Percentiles rank a stretch among this genome's conserved stretches.
These are phyloP conservation scores for Danielia reshetovae DNA, from an alignment of 805 yeast species.

Conservation along the genomic window DNA sequence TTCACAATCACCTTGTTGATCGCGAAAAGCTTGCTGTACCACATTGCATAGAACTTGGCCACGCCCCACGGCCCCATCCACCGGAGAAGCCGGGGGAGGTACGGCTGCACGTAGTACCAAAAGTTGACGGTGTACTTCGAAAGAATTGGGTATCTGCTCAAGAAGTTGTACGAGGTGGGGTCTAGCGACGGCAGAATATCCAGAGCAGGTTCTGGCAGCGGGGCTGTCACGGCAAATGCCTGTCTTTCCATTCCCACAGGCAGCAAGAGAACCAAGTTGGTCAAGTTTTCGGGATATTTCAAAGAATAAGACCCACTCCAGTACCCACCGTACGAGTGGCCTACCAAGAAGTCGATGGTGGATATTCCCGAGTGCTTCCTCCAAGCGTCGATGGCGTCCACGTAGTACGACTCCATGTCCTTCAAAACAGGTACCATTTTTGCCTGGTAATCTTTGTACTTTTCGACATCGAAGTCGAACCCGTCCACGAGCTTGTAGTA, in stretches of 20 bases:
- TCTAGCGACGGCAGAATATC: slow-evolving; percentile 34
- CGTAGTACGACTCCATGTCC: slow-evolving; percentile 53
- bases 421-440: slow-evolving; percentile 35
- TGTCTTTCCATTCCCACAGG: slow-evolving; percentile 80
- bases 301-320: slow-evolving; percentile 62
- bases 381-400: slow-evolving; percentile 64
- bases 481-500: slow-evolving; percentile 39
- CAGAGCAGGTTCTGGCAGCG: slow-evolving; percentile 14
- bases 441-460: slow-evolving; percentile 27
- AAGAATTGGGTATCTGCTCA: slow-evolving; percentile 45
- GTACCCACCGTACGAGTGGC: slow-evolving; percentile 80
- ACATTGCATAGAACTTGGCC: slow-evolving; percentile 32
- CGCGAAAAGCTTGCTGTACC: slow-evolving; percentile 38
- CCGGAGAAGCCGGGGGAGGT: slow-evolving; percentile 47
- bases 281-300: slow-evolving; percentile 51
- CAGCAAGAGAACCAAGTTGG: slow-evolving; percentile 56
- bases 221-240: slow-evolving; percentile 53
- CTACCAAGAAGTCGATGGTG: slow-evolving; percentile 57
- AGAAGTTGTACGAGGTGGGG: slow-evolving; percentile 42
- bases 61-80: slow-evolving; percentile 41
- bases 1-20: slow-evolving; percentile 32
- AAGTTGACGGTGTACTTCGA: slow-evolving; percentile 23
- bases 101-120: slow-evolving; percentile 42
- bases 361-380: slow-evolving; percentile 44
- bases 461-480: slow-evolving; percentile 23